Conservation (phyloP, 371 early-diverging fungal genomes). For the Syncephalastrum racemosum region DNA sequence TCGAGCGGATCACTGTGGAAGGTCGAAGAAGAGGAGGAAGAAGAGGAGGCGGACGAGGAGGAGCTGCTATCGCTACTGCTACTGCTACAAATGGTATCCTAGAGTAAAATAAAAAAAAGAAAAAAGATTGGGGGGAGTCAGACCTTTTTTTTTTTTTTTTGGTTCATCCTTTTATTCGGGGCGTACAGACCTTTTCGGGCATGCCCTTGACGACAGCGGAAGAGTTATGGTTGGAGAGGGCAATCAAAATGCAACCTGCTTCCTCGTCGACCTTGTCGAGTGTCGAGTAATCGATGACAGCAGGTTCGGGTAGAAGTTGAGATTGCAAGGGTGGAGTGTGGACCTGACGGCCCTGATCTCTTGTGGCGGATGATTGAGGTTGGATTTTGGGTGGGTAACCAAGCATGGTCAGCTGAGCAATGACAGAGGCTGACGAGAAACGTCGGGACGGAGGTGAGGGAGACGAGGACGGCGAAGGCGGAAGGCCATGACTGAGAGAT, state of each 20-base stretch:
- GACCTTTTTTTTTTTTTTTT: not conserved
- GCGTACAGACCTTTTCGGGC: not conserved
- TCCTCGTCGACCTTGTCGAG: slow-evolving; percentile 44
- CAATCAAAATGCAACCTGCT: slow-evolving; percentile 46
- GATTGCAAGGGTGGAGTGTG: slow-evolving; percentile 15
- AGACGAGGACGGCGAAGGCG: slow-evolving; percentile 9
- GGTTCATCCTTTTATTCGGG: not conserved
- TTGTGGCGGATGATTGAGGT: slow-evolving; percentile 44
- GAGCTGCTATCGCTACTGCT: slow-evolving; percentile 11
- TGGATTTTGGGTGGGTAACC: slow-evolving; percentile 36
- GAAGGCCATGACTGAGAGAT: slow-evolving; percentile 3
- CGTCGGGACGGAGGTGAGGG: slow-evolving; percentile 4
- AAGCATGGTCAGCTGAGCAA: slow-evolving; percentile 21
- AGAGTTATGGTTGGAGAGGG: slow-evolving; percentile 38
- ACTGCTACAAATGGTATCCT: slow-evolving; percentile 9
- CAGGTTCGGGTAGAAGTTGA: slow-evolving; percentile 20
- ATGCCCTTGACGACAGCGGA: not conserved
- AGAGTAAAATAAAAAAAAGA: slow-evolving; percentile 3
- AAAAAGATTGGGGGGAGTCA: not conserved
- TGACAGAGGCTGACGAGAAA: slow-evolving; percentile 14
- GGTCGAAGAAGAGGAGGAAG: too few relatives aligned
- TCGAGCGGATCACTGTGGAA: too few relatives aligned
- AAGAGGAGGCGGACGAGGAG: not conserved
- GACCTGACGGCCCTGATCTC: slow-evolving; percentile 26
- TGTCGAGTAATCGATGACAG: slow-evolving; percentile 23